Conservation (phyloP, 2,329 filamentous ascomycete genomes). For the Drechslerella coelobrocha region DNA sequence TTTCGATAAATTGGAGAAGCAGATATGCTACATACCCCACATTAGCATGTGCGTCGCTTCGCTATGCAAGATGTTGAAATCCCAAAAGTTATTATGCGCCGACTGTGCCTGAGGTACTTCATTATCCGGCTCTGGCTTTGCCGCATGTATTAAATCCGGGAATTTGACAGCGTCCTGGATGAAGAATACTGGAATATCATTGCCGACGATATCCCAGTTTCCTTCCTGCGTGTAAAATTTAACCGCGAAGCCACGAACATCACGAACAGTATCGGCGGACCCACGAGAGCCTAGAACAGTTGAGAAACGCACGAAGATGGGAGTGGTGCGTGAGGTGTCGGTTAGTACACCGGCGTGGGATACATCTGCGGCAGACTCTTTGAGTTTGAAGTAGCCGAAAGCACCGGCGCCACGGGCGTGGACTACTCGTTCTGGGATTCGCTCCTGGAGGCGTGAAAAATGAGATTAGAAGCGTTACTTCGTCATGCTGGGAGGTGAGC, state of each 20-base stretch:
- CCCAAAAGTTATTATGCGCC: conserved; percentile 79
- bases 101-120: conserved; percentile 75
- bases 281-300: conserved; percentile 78
- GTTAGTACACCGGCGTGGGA: conserved; percentile 70
- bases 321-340: conserved; percentile 72
- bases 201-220: conserved; percentile 76
- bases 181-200: conserved; percentile 80
- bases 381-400: conserved; percentile 71
- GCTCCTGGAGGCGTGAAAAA: conserved; percentile 78
- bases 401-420: conserved; percentile 71
- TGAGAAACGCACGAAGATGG: conserved; percentile 76
- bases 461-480: too few relatives aligned
- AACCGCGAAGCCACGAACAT: conserved; percentile 79
- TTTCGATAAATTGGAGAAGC: too few relatives aligned
- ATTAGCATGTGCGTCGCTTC: conserved; percentile 80
- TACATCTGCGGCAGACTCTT: conserved; percentile 69
- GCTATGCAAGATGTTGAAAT: conserved; percentile 71
- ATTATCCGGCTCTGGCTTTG: conserved; percentile 74
- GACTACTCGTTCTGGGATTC: conserved; percentile 72
- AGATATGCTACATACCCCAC: conserved; percentile 63
- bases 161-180: conserved; percentile 78
- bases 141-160: conserved; percentile 79
- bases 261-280: conserved; percentile 79
- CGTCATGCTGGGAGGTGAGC: too few relatives aligned
- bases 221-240: conserved; percentile 79